A percentile compares a stretch with the other conserved stretches of the same genome.
These are phyloP conservation scores for Saccharum officinarum DNA, from an alignment of 176 grass and related monocot genomes.

Conservation along the genomic window DNA sequence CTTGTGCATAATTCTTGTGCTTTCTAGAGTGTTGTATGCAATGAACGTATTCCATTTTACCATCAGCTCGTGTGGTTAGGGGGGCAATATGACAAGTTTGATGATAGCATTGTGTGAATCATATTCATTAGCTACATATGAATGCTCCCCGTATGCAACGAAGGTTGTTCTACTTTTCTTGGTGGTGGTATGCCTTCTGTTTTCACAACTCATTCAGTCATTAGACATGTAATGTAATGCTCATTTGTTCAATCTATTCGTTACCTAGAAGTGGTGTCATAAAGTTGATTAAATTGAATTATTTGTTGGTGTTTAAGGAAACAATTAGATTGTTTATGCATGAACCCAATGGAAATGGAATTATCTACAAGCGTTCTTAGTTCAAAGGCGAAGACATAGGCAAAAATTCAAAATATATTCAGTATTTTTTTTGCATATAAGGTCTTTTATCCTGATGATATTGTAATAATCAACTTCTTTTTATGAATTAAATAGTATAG, in stretches of 20 bases:
- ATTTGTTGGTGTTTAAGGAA: background rate
- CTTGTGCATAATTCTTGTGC: background rate
- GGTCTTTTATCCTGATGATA: background rate
- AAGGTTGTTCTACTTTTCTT: background rate
- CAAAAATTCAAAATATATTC: background rate
- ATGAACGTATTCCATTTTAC: background rate
- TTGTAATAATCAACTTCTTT: background rate
- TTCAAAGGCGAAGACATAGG: background rate
- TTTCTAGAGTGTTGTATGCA: background rate
- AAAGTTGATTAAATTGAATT: background rate
- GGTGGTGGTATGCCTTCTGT: background rate
- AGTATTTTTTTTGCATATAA: too few species aligned
- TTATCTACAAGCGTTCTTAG: background rate
- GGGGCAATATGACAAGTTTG: too few species aligned
- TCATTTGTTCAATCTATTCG: background rate
- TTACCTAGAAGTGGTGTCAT: background rate
- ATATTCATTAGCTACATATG: background rate
- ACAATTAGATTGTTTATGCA: background rate
- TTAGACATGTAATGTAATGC: background rate
- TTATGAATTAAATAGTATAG: too few species aligned
- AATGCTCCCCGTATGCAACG: background rate
- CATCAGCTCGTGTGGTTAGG: background rate
- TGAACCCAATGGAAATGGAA: background rate
- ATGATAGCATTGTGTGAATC: background rate
- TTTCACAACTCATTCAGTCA: background rate